Evolutionary conservation across 1,284 basidiomycete species (phyloP), one percentile per base, ranked within the genome.

Genomic region (Vanrija sp.): DNA sequence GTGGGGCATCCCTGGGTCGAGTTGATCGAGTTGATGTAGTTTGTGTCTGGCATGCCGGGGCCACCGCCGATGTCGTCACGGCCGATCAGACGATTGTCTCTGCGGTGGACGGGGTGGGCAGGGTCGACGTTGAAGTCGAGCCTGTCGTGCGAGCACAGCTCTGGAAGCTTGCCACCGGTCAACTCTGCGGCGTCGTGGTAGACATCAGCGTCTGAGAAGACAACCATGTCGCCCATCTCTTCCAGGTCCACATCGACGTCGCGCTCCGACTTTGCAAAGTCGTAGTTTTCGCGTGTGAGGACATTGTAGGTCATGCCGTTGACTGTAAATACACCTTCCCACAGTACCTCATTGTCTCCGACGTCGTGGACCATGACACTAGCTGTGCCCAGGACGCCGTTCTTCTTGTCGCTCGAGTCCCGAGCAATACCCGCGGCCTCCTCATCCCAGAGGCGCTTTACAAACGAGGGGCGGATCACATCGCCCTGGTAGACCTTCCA

Each of bases 271-370:
- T 66, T 81, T 25, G 69, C 80, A 45, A 83, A 81, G 39, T 85
- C 65, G 74, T 91, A 92, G 65, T 86, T 85, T 25, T 86, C 84
- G 63, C 80, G 82, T 14, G 86, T 87, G 73, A 86, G 80, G 61
- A 92, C 79, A 68, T 90, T 86, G 74, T 89, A 85, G n/a, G 82
- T 78, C 54, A 84, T 78, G 18, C 88, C 88, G 46, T 83, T 74
- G 16, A 83, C 80, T 9, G 82, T 81, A 76, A 91, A 91, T 8
- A 85, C 83, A 52, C 90, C 90, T 68, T 91, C 88, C 68, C 86
- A 89, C 3, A 82, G 71, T 3, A 86, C 86, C 66, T 28, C 79
- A 60, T 55, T 80, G 80, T 50, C 66, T 14, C 71, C 72, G 64
- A 85, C 81, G 63, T 85, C 73, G 69, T 87, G 83, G 3, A 89